A percentile compares a stretch with the other conserved stretches of the same genome.
phyloP scores from a whole-genome alignment of 306 rosid species.

The Fragaria iinumae region DNA sequence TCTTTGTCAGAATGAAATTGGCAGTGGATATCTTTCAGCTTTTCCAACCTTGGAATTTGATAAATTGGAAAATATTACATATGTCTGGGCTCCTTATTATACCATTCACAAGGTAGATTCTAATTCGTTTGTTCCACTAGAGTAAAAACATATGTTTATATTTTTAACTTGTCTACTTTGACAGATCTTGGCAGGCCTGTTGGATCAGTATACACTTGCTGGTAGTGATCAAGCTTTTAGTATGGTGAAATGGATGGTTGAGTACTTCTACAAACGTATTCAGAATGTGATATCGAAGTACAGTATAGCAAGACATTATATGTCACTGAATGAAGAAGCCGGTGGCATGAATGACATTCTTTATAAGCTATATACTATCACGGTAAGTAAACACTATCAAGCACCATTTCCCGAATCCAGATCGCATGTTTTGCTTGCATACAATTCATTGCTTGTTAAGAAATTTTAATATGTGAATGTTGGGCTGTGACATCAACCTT shows the following conservation, averaged over 20 bases:
- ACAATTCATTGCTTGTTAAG: background rate
- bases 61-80: conserved; percentile 51
- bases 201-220: conserved; percentile 74
- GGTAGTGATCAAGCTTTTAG: conserved; percentile 60
- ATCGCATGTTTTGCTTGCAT: conserved; percentile 6
- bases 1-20: conserved; percentile 68
- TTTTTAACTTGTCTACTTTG: conserved; percentile 17
- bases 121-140: background rate
- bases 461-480: background rate
- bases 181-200: conserved; percentile 83
- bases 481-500: conserved; percentile 10
- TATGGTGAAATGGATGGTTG: conserved; percentile 77
- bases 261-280: conserved; percentile 82
- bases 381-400: conserved; percentile 43
- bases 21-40: conserved; percentile 88
- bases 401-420: conserved; percentile 4
- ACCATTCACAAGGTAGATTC: conserved; percentile 87
- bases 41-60: conserved; percentile 76
- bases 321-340: conserved; percentile 69
- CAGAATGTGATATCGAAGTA: conserved; percentile 53
- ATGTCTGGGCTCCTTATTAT: conserved; percentile 96
- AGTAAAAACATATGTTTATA: conserved; percentile 4
- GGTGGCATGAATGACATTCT: conserved; percentile 99
- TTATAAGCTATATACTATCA: conserved; percentile 61
- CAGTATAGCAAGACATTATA: conserved; percentile 59